Conservation (phyloP, 495 filamentous ascomycete species). For the Penicillium parvum region DNA sequence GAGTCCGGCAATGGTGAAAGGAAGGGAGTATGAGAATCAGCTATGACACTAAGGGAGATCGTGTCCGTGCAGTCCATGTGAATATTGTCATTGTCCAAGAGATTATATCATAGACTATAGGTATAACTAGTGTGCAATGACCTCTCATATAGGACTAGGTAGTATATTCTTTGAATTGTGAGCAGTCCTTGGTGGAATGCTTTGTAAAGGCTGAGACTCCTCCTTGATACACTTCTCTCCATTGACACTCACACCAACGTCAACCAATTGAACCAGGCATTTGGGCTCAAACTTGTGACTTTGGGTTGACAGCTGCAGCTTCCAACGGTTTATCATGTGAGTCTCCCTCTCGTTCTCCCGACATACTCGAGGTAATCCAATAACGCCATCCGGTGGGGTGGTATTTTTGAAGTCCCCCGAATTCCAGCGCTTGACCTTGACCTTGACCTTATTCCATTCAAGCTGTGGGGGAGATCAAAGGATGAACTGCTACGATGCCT, state of each 20-base stretch:
- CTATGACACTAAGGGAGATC: no score
- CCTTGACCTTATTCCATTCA: not conserved
- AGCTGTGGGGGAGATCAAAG: not conserved
- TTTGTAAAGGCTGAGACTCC: no score
- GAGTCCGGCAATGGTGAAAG: no score
- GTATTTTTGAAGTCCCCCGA: not conserved
- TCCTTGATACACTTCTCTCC: not conserved
- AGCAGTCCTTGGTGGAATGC: no score
- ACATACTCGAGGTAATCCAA: not conserved
- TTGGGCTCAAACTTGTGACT: no score
- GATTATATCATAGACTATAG: no score
- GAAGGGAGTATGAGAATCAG: conserved; percentile 1
- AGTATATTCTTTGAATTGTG: no score
- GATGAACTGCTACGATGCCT: conserved; percentile 19
- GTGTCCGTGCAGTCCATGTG: no score
- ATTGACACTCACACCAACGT: not conserved
- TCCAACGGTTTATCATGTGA: not conserved
- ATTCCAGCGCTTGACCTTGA: not conserved
- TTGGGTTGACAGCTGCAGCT: not conserved
- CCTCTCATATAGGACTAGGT: no score
- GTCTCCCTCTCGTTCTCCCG: no score
- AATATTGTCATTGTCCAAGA: no score
- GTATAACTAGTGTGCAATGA: no score
- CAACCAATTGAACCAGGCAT: not conserved
- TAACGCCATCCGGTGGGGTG: not conserved